phyloP scores from a whole-genome alignment of 306 rosid species.

The Lablab purpureus region DNA sequence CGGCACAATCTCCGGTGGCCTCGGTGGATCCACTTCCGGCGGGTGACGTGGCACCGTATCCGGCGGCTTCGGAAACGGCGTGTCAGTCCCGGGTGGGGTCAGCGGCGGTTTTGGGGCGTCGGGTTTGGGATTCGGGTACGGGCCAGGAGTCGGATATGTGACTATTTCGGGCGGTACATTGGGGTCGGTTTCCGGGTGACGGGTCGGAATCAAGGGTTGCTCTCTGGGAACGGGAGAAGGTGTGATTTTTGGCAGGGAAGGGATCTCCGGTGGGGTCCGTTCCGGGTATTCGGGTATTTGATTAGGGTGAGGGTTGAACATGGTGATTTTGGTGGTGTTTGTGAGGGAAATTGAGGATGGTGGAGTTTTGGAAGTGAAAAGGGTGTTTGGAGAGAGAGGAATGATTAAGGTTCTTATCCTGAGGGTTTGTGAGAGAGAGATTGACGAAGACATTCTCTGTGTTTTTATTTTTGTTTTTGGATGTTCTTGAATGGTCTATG shows the following conservation, averaged over 20 bases:
- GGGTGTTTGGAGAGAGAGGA: slow-evolving; percentile 27
- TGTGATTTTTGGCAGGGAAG: slow-evolving; percentile 22
- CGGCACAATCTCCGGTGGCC: slow-evolving; percentile 58
- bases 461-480: not conserved
- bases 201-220: slow-evolving; percentile 33
- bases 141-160: slow-evolving; percentile 46
- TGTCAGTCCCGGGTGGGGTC: slow-evolving; percentile 50
- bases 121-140: slow-evolving; percentile 50
- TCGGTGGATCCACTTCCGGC: slow-evolving; percentile 61
- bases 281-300: slow-evolving; percentile 34
- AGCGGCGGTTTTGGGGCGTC: slow-evolving; percentile 59
- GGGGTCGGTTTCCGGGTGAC: slow-evolving; percentile 48
- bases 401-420: slow-evolving; percentile 32
- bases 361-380: not conserved
- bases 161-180: slow-evolving; percentile 50
- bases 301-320: not conserved
- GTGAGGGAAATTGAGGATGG: not conserved
- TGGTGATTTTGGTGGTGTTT: not conserved
- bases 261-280: slow-evolving; percentile 47
- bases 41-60: slow-evolving; percentile 49
- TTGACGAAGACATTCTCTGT: slow-evolving; percentile 31
- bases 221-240: slow-evolving; percentile 51
- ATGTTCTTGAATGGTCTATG: not conserved
- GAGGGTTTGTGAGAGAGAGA: slow-evolving; percentile 28
- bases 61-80: slow-evolving; percentile 54